These are phyloP conservation scores for Geotrichum reessii DNA, from an alignment of 1,139 yeast genomes.

Conservation along the genomic window DNA sequence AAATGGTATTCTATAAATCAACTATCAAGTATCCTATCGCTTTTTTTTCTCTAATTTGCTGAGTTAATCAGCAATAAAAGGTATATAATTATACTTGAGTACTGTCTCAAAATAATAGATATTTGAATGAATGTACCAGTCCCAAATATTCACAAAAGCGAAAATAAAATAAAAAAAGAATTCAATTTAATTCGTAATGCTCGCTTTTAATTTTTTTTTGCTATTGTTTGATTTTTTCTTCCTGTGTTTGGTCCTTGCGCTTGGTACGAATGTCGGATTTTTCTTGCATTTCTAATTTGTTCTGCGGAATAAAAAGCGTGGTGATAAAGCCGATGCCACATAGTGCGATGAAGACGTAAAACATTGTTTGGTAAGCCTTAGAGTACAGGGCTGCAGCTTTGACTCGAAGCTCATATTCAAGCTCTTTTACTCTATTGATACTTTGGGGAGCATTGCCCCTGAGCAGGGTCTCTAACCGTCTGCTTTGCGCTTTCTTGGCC, in stretches of 20 bases:
- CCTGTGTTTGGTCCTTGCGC: background rate
- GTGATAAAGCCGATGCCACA: constrained; percentile 24
- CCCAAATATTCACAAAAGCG: background rate
- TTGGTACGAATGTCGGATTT: background rate
- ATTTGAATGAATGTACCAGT: background rate
- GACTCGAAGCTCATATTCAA: constrained; percentile 17
- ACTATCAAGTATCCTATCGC: too few species aligned
- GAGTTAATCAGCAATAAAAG: too few species aligned
- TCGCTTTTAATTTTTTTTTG: background rate
- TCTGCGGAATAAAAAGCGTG: constrained; percentile 25
- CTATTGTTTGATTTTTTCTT: background rate
- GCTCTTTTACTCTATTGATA: constrained; percentile 21
- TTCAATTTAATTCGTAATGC: background rate
- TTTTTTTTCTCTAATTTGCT: too few species aligned
- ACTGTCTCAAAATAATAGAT: background rate
- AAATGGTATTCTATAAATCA: too few species aligned
- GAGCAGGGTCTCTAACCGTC: constrained; percentile 17
- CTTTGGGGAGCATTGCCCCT: constrained; percentile 25
- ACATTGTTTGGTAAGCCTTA: constrained; percentile 23
- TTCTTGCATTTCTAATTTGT: constrained; percentile 21
- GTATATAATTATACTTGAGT: background rate
- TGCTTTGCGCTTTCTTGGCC: constrained; percentile 18
- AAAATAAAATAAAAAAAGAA: background rate
- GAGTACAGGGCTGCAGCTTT: constrained; percentile 22
- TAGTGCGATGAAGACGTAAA: constrained; percentile 25